phyloP scores from a whole-genome alignment of 148 eudicot species.

The Bassia scoparia region DNA sequence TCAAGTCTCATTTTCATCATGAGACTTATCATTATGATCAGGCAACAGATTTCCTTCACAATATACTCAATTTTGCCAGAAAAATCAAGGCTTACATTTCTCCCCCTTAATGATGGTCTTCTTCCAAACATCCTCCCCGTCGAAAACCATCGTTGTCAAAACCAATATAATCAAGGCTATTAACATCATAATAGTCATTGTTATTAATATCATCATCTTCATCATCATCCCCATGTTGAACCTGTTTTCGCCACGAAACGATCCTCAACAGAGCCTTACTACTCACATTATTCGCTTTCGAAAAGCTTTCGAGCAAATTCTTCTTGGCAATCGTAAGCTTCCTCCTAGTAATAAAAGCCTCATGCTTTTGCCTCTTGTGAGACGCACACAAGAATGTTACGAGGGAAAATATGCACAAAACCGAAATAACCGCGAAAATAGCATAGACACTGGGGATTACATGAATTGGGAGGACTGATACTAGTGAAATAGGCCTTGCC shows the following conservation, averaged over 20 bases:
- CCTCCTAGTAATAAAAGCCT: slow-evolving; percentile 5
- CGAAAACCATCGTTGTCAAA: not conserved
- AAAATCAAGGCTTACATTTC: slow-evolving; percentile 59
- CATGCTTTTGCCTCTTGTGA: slow-evolving; percentile 17
- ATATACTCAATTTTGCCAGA: slow-evolving; percentile 75
- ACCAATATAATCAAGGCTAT: not conserved
- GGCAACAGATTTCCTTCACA: slow-evolving; percentile 54
- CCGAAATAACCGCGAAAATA: slow-evolving; percentile 7
- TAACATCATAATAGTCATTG: not conserved
- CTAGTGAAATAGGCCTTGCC: slow-evolving; percentile 19
- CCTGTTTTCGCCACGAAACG: slow-evolving; percentile 51
- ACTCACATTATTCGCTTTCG: slow-evolving; percentile 33
- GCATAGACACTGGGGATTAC: slow-evolving; percentile 17
- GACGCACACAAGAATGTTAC: slow-evolving; percentile 45
- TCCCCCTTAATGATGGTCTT: slow-evolving; percentile 76
- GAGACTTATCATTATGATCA: slow-evolving; percentile 13
- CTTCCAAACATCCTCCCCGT: slow-evolving; percentile 57
- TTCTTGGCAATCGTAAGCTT: slow-evolving; percentile 25
- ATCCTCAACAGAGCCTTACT: slow-evolving; percentile 51
- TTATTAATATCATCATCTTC: slow-evolving; percentile 2
- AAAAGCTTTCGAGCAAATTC: slow-evolving; percentile 15
- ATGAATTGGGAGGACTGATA: slow-evolving; percentile 13
- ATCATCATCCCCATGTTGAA: slow-evolving; percentile 20
- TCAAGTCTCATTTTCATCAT: too few species aligned
- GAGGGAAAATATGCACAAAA: slow-evolving; percentile 37